A percentile compares a stretch with the other conserved stretches of the same genome.
Conservation (phyloP, 2,329 filamentous ascomycete species). For the Fusarium oligoseptatum region DNA sequence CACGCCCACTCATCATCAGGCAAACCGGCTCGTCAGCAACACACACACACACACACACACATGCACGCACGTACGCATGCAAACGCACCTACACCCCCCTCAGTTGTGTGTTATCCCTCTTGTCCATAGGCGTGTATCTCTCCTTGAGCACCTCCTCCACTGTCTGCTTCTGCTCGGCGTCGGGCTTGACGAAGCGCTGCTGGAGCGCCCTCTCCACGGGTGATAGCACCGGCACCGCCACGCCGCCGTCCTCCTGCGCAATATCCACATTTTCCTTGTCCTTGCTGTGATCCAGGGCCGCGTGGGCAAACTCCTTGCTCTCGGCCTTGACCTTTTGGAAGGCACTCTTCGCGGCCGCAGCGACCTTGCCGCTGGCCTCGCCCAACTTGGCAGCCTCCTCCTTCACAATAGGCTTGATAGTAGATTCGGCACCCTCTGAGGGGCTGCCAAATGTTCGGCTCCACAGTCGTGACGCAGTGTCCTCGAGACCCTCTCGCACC, state of each 20-base stretch:
- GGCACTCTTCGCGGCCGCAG: slow-evolving; percentile 54
- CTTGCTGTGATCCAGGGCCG: slow-evolving; percentile 44
- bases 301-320: slow-evolving; percentile 42
- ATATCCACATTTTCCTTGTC: slow-evolving; percentile 54
- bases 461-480: slow-evolving; percentile 61
- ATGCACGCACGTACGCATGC: not conserved
- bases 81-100: slow-evolving; percentile 52
- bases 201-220: slow-evolving; percentile 64
- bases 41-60: not conserved
- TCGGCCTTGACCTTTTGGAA: slow-evolving; percentile 49
- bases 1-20: slow-evolving; percentile 25
- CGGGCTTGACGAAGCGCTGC: slow-evolving; percentile 64
- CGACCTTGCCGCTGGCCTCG: slow-evolving; percentile 41
- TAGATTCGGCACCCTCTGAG: slow-evolving; percentile 46
- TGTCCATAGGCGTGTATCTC: slow-evolving; percentile 64
- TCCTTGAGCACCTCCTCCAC: slow-evolving; percentile 67
- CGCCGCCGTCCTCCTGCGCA: slow-evolving; percentile 53
- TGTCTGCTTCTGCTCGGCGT: slow-evolving; percentile 58
- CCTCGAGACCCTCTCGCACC: slow-evolving; percentile 71
- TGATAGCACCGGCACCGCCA: slow-evolving; percentile 39
- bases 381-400: slow-evolving; percentile 48
- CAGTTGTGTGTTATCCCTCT: slow-evolving; percentile 60
- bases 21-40: slow-evolving; percentile 15
- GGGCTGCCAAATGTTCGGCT: slow-evolving; percentile 53
- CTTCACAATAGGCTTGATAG: slow-evolving; percentile 51